Percentiles rank a stretch among this genome's conserved stretches.
phyloP scores from a whole-genome alignment of 192 early-diverging fungal species.

The Pilobolus umbonatus region DNA sequence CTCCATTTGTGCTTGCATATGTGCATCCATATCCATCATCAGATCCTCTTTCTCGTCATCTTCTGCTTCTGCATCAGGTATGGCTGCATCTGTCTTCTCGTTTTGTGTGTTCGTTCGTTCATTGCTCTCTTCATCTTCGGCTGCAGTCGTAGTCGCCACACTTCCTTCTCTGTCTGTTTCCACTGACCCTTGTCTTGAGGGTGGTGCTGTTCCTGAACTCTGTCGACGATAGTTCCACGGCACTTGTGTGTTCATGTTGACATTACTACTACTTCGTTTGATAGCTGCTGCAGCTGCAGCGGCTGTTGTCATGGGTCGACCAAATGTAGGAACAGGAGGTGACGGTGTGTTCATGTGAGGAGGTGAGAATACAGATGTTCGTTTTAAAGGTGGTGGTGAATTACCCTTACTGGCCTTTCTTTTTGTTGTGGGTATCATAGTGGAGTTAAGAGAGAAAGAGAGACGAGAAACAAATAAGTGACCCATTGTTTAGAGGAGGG shows the following conservation, averaged over 20 bases:
- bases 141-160: neutral
- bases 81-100: neutral
- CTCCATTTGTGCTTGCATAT: slow-evolving; percentile 41
- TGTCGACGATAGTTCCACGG: neutral
- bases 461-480: neutral
- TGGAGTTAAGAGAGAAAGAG: neutral
- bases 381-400: slow-evolving; percentile 7
- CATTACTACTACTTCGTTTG: neutral
- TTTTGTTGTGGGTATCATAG: slow-evolving; percentile 10
- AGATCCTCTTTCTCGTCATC: slow-evolving; percentile 50
- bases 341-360: neutral
- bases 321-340: neutral
- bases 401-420: slow-evolving; percentile 1
- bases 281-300: slow-evolving; percentile 17
- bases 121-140: slow-evolving; percentile 10
- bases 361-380: slow-evolving; percentile 7
- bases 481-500: too few species aligned
- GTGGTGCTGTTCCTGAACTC: neutral
- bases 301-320: slow-evolving; percentile 17
- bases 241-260: neutral
- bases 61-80: slow-evolving; percentile 45
- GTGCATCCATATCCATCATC: slow-evolving; percentile 44
- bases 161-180: slow-evolving; percentile 21
- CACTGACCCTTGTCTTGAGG: slow-evolving; percentile 18
- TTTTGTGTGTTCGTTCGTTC: neutral